Evolutionary conservation across 2,329 filamentous ascomycete species (phyloP), one percentile per base, ranked within the genome.

Genomic region (Didymella exigua): DNA sequence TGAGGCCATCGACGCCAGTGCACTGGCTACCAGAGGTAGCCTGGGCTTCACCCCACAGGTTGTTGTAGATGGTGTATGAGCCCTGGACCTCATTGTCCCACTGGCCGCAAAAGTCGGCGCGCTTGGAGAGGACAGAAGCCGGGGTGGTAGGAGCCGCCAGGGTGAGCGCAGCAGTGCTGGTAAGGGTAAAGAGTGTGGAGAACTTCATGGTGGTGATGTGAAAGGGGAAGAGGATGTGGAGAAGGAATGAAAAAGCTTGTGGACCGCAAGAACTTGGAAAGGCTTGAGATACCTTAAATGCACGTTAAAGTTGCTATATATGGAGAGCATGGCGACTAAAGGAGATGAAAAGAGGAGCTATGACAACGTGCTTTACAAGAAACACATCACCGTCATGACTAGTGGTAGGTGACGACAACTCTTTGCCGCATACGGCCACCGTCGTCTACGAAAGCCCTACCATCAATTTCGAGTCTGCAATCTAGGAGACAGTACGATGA

Each of bases 21-120:
- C 79, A 82, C 63, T 81, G 79, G 2, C 67, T 76, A 24, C 80
- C 80, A 4, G 77, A 77, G 4, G 66, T 72, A 8, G 78, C 79
- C 38, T 65, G 52, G 29, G 40, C 63, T 36, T 68, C 53, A 58
- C 77, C 78, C 79, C 79, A 82, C 26, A 80, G 74, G 69, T 80
- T 75, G 55, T 74, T 71, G 64, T 74, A 74, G 41, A 70, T 54
- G n/a, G 70, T 73, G 59, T 73, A 74, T 6, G 58, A 11, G 8
- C 70, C 70, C 1, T 60, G 66, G 14, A 66, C 60, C 21, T 56
- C 21, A 29, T 49, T 65, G 50, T 68, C 71, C 68, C 69, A 73
- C 45, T 73, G 66, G 2, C 66, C 70, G 47, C 71, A 74, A 52
- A 59, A 70, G 57, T 72, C 70, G 29, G 70, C 67, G 33, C 70